Base-by-base conservation (phyloP, 441 rosid species). In the Corymbia calophylla region DNA sequence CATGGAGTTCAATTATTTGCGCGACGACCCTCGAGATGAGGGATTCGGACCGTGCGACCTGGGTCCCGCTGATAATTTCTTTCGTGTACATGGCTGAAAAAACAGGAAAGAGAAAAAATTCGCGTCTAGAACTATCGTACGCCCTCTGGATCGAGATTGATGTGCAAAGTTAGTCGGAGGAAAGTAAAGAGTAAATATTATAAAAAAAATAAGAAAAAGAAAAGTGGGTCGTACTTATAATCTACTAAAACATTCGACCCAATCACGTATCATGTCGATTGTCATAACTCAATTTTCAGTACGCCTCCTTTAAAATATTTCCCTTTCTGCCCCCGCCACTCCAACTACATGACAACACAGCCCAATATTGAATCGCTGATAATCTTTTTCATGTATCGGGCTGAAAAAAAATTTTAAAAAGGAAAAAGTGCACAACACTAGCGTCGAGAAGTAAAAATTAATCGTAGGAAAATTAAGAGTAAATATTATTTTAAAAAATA, bases 61-160 rank as follows among this genome's bases (percentile, higher is more conserved):
- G 49, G 49, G 7, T 23, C 23, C 49, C 49, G 49, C 48, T 35
- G 2, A 3, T 18, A 3, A 18, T 9, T 18, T 10, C 1, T 70
- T 32, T 1, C 47, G 48, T 19, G 7, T 5, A 35, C 6, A 29
- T 13, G 81, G 48, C 9, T 47, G 9, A 6, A 4, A 7, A 64
- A 12, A 12, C 3, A 25, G 14, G 16, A 12, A 21, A 39, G 6
- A 1, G 1, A 1, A 10, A 6, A 23, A 39, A 3, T 2, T 12
- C 1, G 0, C 23, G 23, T 39, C 9, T 2, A 16, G 1, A 5
- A 6, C 29, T 58, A 58, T 58, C 14, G 0, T 2, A 58, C 14
- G 7, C 29, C 64, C 14, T 25, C 64, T 10, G 23, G 14, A 25
- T 58, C n/a, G 14, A 58, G n/a, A 58, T 58, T 58, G 2, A 58